A percentile compares a stretch with the other conserved stretches of the same genome.
phyloP scores from a whole-genome alignment of 1,139 yeast genomes.

The Kodamaea sp. region DNA sequence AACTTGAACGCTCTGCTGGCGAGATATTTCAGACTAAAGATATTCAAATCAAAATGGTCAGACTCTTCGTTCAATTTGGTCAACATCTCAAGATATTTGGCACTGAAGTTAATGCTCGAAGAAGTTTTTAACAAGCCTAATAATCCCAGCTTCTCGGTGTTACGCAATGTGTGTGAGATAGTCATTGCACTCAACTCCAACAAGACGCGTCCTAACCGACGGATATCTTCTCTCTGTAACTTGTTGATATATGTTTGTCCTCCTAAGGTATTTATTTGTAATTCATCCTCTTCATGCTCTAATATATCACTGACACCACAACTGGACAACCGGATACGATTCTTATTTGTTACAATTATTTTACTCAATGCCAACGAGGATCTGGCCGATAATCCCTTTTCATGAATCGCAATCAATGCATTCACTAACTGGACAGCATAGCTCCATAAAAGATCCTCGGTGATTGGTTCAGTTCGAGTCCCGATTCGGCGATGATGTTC shows the following conservation, averaged over 20 bases:
- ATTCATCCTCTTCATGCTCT: conserved; percentile 37
- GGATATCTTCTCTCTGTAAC: conserved; percentile 56
- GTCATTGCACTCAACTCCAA: conserved; percentile 53
- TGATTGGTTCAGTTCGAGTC: conserved; percentile 46
- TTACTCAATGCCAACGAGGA: conserved; percentile 62
- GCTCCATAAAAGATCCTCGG: conserved; percentile 72
- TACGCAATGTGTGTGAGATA: conserved; percentile 31
- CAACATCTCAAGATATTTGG: conserved; percentile 21
- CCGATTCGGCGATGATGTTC: conserved; percentile 41
- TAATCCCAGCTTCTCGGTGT: conserved; percentile 9
- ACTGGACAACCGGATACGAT: conserved; percentile 69
- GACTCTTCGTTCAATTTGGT: conserved; percentile 10
- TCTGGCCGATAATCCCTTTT: conserved; percentile 61
- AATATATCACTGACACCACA: conserved; percentile 75
- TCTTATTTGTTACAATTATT: conserved; percentile 69
- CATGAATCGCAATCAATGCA: conserved; percentile 67
- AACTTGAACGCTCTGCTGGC: conserved; percentile 43
- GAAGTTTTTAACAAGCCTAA: conserved; percentile 19
- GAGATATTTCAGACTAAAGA: conserved; percentile 25
- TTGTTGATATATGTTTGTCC: conserved; percentile 14
- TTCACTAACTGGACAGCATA: conserved; percentile 72
- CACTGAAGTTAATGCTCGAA: conserved; percentile 20
- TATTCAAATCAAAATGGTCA: conserved; percentile 10
- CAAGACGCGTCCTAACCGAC: conserved; percentile 57
- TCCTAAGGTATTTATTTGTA: conserved; percentile 21